Evolutionary conservation across 495 filamentous ascomycete genomes (phyloP).

Genomic region (Penicillium simplicissimum): DNA sequence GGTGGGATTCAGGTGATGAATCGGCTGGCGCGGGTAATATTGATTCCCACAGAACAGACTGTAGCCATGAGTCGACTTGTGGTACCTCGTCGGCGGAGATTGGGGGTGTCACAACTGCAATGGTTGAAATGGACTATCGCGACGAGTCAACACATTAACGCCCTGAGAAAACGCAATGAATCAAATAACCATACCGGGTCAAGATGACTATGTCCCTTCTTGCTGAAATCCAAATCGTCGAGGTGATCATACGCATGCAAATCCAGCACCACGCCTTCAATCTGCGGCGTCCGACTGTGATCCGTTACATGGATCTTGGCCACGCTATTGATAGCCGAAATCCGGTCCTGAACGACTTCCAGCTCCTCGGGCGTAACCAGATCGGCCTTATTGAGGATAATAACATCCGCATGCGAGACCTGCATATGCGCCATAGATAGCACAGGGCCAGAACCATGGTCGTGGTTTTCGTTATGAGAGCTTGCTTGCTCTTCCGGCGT

Average conservation of each 20-base stretch:
- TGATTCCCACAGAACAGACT: constrained; percentile 80
- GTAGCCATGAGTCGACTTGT: constrained; percentile 77
- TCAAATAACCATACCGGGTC: constrained; percentile 64
- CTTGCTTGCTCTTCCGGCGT: constrained; percentile 54
- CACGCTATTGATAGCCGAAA: constrained; percentile 83
- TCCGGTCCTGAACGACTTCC: constrained; percentile 59
- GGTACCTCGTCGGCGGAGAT: constrained; percentile 55
- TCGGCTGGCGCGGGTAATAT: constrained; percentile 49
- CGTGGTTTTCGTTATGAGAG: constrained; percentile 48
- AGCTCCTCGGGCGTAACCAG: constrained; percentile 73
- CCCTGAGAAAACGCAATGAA: neutral
- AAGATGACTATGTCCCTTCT: constrained; percentile 74
- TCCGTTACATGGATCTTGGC: constrained; percentile 82
- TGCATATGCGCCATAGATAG: constrained; percentile 93
- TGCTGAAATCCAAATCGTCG: constrained; percentile 61
- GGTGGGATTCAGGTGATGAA: constrained; percentile 15
- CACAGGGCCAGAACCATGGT: constrained; percentile 58
- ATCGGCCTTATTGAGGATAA: constrained; percentile 94
- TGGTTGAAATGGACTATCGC: constrained; percentile 79
- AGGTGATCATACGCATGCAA: constrained; percentile 90
- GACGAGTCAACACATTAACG: neutral
- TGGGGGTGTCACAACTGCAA: constrained; percentile 62
- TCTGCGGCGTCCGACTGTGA: constrained; percentile 72
- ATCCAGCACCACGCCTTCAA: constrained; percentile 85
- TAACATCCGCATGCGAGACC: constrained; percentile 94